Percentiles rank a stretch among this genome's conserved stretches.
Evolutionary conservation across 495 filamentous ascomycete species (phyloP).

Genomic region (Trichoderma parareesei): DNA sequence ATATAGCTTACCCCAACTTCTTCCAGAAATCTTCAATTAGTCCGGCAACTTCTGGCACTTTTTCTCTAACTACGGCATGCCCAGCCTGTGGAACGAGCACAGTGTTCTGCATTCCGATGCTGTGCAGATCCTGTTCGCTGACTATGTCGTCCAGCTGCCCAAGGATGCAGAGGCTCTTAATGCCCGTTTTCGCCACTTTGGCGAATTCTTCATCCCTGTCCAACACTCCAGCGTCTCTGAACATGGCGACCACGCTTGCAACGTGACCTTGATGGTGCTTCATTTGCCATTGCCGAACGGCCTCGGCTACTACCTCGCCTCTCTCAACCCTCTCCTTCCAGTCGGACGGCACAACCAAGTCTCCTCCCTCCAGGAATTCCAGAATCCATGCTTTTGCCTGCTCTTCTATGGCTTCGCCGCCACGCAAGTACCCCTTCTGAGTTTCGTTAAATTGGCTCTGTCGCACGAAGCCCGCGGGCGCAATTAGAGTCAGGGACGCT

Average conservation of each 20-base stretch:
- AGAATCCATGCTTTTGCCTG: slow-evolving; percentile 27
- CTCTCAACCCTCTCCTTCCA: slow-evolving; percentile 35
- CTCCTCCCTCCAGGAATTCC: slow-evolving; percentile 30
- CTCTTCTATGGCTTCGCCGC: slow-evolving; percentile 15
- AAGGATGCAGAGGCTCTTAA: slow-evolving; percentile 27
- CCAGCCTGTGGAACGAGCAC: not conserved
- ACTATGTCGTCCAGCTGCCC: slow-evolving; percentile 36
- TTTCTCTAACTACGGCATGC: not conserved
- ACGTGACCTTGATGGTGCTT: slow-evolving; percentile 33
- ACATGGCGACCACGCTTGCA: slow-evolving; percentile 35
- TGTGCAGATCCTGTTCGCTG: not conserved
- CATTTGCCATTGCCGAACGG: slow-evolving; percentile 37
- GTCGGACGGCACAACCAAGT: slow-evolving; percentile 28
- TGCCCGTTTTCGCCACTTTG: slow-evolving; percentile 20
- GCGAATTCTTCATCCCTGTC: slow-evolving; percentile 33
- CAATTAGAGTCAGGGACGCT: slow-evolving; percentile 25
- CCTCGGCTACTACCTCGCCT: slow-evolving; percentile 38
- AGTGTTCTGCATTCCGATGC: not conserved
- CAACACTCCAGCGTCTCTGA: slow-evolving; percentile 33
- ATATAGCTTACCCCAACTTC: not conserved
- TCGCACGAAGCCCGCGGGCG: slow-evolving; percentile 28
- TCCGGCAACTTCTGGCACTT: not conserved
- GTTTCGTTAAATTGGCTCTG: not conserved
- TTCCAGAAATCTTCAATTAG: not conserved
- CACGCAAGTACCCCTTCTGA: not conserved